Evolutionary conservation across 1,284 basidiomycete species (phyloP).

Genomic region (Apiotrichum sp.): DNA sequence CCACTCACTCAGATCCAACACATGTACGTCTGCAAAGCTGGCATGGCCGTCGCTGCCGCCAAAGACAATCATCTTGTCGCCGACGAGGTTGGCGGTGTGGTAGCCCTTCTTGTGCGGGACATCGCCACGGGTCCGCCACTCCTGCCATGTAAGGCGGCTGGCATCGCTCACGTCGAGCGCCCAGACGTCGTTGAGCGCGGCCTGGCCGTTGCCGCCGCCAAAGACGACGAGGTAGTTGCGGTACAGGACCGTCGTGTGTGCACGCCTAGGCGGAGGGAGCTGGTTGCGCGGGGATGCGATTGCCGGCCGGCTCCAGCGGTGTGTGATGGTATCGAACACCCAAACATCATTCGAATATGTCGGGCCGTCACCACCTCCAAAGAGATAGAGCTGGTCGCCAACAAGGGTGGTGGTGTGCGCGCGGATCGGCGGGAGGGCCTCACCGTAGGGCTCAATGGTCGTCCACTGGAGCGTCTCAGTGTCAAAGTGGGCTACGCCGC

Average conservation of each 20-base stretch:
- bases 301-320: conserved; percentile 57
- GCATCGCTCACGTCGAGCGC: conserved; percentile 58
- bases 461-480: conserved; percentile 88
- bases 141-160: conserved; percentile 47
- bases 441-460: conserved; percentile 65
- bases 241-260: conserved; percentile 77
- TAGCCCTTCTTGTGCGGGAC: conserved; percentile 66
- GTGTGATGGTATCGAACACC: conserved; percentile 69
- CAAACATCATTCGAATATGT: conserved; percentile 58
- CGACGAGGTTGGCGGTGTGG: conserved; percentile 80
- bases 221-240: conserved; percentile 74
- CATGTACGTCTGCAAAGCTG: conserved; percentile 79
- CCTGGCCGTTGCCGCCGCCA: conserved; percentile 83
- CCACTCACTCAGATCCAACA: conserved; percentile 68
- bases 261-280: conserved; percentile 64
- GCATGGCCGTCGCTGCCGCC: conserved; percentile 52
- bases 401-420: conserved; percentile 84
- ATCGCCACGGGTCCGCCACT: conserved; percentile 50
- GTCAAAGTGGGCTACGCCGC: conserved; percentile 79
- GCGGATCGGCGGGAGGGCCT: conserved; percentile 70
- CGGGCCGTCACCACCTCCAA: conserved; percentile 78
- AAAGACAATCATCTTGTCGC: conserved; percentile 56
- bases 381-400: conserved; percentile 67
- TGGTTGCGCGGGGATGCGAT: conserved; percentile 32
- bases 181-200: conserved; percentile 86